phyloP scores from a whole-genome alignment of 208 protist species.

The Crithidia brevicula region DNA sequence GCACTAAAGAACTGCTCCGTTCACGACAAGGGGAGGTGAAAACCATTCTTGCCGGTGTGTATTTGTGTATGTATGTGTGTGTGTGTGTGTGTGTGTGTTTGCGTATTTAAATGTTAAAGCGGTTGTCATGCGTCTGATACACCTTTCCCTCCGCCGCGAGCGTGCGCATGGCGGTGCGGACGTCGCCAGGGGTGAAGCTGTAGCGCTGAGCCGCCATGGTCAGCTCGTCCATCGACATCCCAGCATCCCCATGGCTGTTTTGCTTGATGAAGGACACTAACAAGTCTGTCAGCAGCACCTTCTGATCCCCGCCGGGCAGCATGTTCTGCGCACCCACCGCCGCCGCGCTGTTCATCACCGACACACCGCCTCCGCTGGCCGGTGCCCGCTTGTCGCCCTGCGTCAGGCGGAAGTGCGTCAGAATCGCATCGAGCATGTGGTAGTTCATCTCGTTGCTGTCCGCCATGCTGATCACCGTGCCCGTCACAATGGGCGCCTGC shows the following conservation, averaged over 20 bases:
- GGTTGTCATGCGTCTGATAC: conserved; percentile 87
- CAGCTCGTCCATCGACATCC: conserved; percentile 86
- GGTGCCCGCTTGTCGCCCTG: conserved; percentile 54
- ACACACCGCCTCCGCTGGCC: conserved; percentile 11
- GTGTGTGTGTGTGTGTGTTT: neutral
- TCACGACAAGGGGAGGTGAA: neutral
- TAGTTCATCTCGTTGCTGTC: conserved; percentile 93
- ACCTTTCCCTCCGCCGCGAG: conserved; percentile 77
- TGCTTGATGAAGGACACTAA: conserved; percentile 77
- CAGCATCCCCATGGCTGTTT: conserved; percentile 53
- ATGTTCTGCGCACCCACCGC: conserved; percentile 73
- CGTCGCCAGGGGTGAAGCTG: conserved; percentile 67
- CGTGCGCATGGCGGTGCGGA: conserved; percentile 71
- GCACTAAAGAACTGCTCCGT: neutral
- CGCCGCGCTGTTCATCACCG: conserved; percentile 61
- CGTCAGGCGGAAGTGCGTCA: conserved; percentile 88
- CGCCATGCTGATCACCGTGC: conserved; percentile 77
- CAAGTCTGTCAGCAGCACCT: conserved; percentile 81
- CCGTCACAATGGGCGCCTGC: conserved; percentile 78
- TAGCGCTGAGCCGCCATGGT: conserved; percentile 65
- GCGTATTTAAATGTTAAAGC: conserved; percentile 68
- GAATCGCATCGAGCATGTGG: conserved; percentile 87
- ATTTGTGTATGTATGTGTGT: neutral
- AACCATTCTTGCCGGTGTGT: neutral
- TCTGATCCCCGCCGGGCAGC: conserved; percentile 64